Conservation (phyloP, 2,329 filamentous ascomycete species). For the Verticillium dahliae region DNA sequence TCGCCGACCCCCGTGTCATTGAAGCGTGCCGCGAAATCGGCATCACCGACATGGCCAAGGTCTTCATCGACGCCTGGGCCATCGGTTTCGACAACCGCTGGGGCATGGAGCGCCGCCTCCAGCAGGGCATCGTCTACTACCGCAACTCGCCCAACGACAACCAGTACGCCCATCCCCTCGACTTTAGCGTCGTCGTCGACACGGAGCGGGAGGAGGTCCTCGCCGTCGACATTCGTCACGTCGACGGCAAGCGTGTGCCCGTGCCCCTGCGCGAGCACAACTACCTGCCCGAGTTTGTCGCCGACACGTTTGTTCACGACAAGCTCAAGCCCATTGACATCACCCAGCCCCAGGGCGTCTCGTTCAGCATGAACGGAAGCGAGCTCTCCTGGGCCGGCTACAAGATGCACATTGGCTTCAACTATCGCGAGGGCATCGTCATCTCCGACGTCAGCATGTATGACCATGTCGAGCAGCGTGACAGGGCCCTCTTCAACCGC, state of each 20-base stretch:
- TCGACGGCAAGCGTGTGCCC: slow-evolving; percentile 13
- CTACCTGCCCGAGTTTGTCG: slow-evolving; percentile 56
- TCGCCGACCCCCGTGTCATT: slow-evolving; percentile 2
- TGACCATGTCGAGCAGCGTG: slow-evolving; percentile 28
- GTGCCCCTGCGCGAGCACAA: slow-evolving; percentile 43
- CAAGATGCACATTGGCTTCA: slow-evolving; percentile 54
- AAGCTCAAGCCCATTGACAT: slow-evolving; percentile 58
- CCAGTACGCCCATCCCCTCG: slow-evolving; percentile 30
- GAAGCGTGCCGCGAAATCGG: slow-evolving; percentile 46
- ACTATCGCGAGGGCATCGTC: slow-evolving; percentile 51
- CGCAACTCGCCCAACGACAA: slow-evolving; percentile 16
- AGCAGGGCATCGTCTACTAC: slow-evolving; percentile 17
- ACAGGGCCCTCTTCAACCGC: slow-evolving; percentile 40
- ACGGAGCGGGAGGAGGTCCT: slow-evolving; percentile 56
- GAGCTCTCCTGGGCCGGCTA: slow-evolving; percentile 26
- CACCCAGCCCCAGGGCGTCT: slow-evolving; percentile 56
- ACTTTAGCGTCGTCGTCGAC: slow-evolving; percentile 62
- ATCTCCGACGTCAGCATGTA: slow-evolving; percentile 34
- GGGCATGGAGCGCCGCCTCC: slow-evolving; percentile 16
- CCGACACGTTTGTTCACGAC: slow-evolving; percentile 43
- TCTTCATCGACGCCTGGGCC: slow-evolving; percentile 14
- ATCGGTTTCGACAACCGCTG: slow-evolving; percentile 26
- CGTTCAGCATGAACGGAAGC: slow-evolving; percentile 36
- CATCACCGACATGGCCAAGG: slow-evolving; percentile 11
- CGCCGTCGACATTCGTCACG: slow-evolving; percentile 46